A percentile compares a stretch with the other conserved stretches of the same genome.
Conservation (phyloP, 139 green algal species). For the Chlamydomonas asymmetrica region DNA sequence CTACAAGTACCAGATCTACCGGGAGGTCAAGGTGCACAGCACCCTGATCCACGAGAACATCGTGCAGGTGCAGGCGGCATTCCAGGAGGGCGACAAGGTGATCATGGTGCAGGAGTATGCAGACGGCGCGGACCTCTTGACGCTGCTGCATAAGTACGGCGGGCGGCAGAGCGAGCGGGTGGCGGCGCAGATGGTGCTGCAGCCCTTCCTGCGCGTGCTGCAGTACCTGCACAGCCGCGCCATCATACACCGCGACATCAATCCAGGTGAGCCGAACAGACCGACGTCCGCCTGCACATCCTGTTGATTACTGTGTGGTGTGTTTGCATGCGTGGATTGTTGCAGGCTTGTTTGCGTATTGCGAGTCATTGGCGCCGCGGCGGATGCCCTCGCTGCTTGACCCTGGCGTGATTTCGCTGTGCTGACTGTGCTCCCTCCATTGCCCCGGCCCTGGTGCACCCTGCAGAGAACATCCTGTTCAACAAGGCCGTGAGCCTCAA, state of each 20-base stretch:
- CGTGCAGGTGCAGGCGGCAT: constrained; percentile 53
- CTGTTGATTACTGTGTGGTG: too few relatives aligned
- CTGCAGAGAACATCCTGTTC: constrained; percentile 67
- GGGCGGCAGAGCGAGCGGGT: constrained; percentile 54
- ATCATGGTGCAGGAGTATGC: constrained; percentile 61
- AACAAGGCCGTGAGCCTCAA: constrained; percentile 55
- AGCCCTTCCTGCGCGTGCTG: constrained; percentile 62
- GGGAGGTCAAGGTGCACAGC: constrained; percentile 55
- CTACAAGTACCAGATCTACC: constrained; percentile 66
- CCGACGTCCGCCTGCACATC: too few relatives aligned
- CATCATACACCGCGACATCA: constrained; percentile 64
- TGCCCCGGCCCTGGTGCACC: too few relatives aligned
- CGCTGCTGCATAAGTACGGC: constrained; percentile 59
- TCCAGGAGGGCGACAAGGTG: constrained; percentile 49
- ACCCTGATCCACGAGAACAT: constrained; percentile 59
- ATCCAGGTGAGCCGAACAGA: too few relatives aligned
- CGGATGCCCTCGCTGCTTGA: too few relatives aligned
- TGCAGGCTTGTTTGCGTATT: too few relatives aligned
- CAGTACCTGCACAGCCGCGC: constrained; percentile 44
- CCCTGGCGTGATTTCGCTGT: too few relatives aligned
- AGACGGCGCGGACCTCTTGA: constrained; percentile 59
- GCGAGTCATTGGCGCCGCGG: too few relatives aligned
- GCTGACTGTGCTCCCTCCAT: too few relatives aligned
- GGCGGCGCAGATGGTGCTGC: constrained; percentile 62
- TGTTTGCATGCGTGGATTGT: too few relatives aligned